These are phyloP conservation scores for Zalaria sp. DNA, from an alignment of 2,329 filamentous ascomycete species.

Conservation along the genomic window DNA sequence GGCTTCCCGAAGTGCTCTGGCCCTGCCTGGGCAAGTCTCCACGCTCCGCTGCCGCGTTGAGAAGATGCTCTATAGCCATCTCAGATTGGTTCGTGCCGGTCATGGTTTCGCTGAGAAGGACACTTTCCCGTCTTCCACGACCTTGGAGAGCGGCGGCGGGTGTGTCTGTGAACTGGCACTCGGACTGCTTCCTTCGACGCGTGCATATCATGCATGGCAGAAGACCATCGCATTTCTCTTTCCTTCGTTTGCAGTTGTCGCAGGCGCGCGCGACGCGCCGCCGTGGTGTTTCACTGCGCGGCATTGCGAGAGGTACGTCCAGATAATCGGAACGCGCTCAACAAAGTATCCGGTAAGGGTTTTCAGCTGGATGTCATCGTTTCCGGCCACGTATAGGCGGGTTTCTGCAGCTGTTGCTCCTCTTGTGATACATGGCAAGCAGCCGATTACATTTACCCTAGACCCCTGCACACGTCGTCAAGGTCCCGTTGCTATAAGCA, in stretches of 20 bases:
- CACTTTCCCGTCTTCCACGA: neutral
- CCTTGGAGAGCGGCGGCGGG: conserved; percentile 9
- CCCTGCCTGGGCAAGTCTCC: neutral
- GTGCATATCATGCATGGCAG: conserved; percentile 37
- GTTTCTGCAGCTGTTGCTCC: too few species aligned
- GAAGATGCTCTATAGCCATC: conserved; percentile 5
- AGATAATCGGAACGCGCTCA: too few species aligned
- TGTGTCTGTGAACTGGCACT: conserved; percentile 19
- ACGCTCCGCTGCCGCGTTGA: conserved; percentile 19
- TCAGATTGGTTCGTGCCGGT: conserved; percentile 9
- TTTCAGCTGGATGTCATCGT: too few species aligned
- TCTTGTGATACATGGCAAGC: too few species aligned
- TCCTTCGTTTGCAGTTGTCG: conserved; percentile 31
- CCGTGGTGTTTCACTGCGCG: conserved; percentile 1
- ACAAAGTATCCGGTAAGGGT: too few species aligned
- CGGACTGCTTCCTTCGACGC: conserved; percentile 24
- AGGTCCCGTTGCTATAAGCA: too few species aligned
- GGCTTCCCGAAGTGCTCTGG: neutral
- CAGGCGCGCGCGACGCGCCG: conserved; percentile 22
- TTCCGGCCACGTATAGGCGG: too few species aligned
- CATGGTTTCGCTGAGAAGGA: conserved; percentile 8
- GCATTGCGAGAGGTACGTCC: too few species aligned
- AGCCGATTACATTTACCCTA: too few species aligned
- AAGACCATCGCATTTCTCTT: conserved; percentile 39
- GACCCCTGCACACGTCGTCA: too few species aligned